phyloP scores from a whole-genome alignment of 495 filamentous ascomycete genomes.

The Xylaria castorea region DNA sequence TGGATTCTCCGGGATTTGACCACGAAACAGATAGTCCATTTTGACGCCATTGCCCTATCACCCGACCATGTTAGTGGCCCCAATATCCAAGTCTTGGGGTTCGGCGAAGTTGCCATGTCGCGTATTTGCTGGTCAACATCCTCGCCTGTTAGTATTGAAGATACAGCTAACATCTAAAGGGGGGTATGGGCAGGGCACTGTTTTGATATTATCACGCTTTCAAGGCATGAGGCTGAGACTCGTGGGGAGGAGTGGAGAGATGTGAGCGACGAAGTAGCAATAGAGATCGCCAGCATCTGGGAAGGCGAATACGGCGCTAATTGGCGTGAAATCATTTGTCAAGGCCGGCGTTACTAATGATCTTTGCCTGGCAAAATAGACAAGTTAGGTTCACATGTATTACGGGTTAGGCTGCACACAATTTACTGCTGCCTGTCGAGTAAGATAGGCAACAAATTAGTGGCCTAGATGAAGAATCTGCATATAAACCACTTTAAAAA shows the following conservation, averaged over 20 bases:
- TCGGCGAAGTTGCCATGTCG: slow-evolving; percentile 31
- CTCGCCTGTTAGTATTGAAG: not conserved
- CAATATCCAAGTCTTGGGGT: slow-evolving; percentile 27
- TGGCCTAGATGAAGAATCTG: not conserved
- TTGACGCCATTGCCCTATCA: slow-evolving; percentile 33
- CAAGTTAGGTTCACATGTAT: too few relatives aligned
- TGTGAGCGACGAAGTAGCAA: slow-evolving; percentile 23
- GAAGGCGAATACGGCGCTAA: not conserved
- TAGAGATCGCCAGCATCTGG: slow-evolving; percentile 21
- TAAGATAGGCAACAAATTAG: not conserved
- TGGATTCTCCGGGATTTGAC: slow-evolving; percentile 46
- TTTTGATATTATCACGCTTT: slow-evolving; percentile 29
- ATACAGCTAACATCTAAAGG: slow-evolving; percentile 17
- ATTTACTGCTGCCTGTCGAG: not conserved
- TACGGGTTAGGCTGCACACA: not conserved
- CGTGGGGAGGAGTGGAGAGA: slow-evolving; percentile 15
- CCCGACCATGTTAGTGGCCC: slow-evolving; percentile 30
- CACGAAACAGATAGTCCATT: slow-evolving; percentile 38
- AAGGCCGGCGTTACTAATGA: not conserved
- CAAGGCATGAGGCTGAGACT: slow-evolving; percentile 23
- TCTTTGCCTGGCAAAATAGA: too few relatives aligned
- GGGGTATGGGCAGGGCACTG: slow-evolving; percentile 39
- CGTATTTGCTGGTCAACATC: slow-evolving; percentile 33
- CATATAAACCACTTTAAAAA: not conserved
- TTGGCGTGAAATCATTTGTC: not conserved